Evolutionary conservation across 768 basidiomycete species (phyloP).

Genomic region (Suillus paluster): DNA sequence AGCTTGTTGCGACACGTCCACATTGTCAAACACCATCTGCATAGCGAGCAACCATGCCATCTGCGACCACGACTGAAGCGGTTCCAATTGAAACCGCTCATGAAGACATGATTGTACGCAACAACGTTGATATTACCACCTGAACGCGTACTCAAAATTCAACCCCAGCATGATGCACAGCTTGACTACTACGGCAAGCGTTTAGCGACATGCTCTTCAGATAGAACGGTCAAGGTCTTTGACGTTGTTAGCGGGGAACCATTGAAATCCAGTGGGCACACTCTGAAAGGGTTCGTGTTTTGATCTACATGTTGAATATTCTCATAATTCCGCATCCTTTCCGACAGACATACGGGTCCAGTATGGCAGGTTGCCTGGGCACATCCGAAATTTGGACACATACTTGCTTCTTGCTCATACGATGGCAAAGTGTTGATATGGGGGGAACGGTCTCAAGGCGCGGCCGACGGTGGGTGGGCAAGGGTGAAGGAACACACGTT

Average conservation of each 20-base stretch:
- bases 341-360: constrained; percentile 86
- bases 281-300: constrained; percentile 72
- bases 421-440: constrained; percentile 98
- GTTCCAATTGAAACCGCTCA: constrained; percentile 93
- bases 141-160: background rate
- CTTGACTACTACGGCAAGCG: constrained; percentile 97
- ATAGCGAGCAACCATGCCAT: constrained; percentile 33
- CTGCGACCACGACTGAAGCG: constrained; percentile 64
- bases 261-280: constrained; percentile 67
- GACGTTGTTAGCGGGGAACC: constrained; percentile 91
- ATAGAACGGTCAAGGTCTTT: constrained; percentile 93
- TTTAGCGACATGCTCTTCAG: constrained; percentile 95
- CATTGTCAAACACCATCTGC: background rate
- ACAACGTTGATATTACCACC: background rate
- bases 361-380: constrained; percentile 99
- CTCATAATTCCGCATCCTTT: background rate
- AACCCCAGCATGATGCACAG: constrained; percentile 91
- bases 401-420: constrained; percentile 97
- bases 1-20: constrained; percentile 1
- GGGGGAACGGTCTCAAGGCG: constrained; percentile 81
- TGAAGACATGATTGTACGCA: constrained; percentile 94
- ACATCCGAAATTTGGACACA: constrained; percentile 95
- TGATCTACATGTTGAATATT: background rate
- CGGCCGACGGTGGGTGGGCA: constrained; percentile 71
- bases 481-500: constrained; percentile 95